Evolutionary conservation across 2,329 filamentous ascomycete species (phyloP).

Genomic region (Mycosphaerella arachidis): DNA sequence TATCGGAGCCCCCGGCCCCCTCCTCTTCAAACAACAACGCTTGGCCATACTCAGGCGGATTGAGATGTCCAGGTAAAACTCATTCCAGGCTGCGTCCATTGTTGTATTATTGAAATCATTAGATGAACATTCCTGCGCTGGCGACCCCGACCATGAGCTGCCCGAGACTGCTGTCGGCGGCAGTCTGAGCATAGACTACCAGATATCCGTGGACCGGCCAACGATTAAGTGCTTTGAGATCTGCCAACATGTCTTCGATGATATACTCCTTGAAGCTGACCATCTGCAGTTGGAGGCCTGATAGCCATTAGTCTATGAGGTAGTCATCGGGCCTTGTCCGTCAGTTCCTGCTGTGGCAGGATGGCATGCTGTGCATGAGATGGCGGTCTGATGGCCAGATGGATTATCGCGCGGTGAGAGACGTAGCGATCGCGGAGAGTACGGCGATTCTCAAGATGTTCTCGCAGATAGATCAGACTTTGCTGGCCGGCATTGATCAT

Average conservation of each 20-base stretch:
- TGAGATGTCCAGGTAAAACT: neutral
- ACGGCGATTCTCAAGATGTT: too few relatives aligned
- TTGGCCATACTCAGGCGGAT: neutral
- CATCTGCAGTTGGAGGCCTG: conserved; percentile 22
- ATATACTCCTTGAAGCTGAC: conserved; percentile 20
- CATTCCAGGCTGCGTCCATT: neutral
- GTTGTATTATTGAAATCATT: neutral
- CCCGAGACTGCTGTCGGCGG: neutral
- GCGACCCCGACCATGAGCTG: neutral
- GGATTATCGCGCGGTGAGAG: too few relatives aligned
- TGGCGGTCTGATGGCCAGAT: too few relatives aligned
- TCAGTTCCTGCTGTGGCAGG: too few relatives aligned
- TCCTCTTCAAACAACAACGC: neutral
- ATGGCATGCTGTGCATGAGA: too few relatives aligned
- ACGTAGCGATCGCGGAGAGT: too few relatives aligned
- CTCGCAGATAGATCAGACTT: too few relatives aligned
- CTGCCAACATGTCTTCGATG: conserved; percentile 12
- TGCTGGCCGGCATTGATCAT: neutral
- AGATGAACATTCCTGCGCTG: neutral
- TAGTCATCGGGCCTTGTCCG: neutral
- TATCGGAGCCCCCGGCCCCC: neutral
- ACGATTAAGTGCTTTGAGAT: neutral
- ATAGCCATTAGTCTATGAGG: conserved; percentile 13
- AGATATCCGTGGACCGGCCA: neutral
- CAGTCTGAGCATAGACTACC: neutral